Conservation (phyloP, 495 filamentous ascomycete genomes). For the Tuber melanosporum region DNA sequence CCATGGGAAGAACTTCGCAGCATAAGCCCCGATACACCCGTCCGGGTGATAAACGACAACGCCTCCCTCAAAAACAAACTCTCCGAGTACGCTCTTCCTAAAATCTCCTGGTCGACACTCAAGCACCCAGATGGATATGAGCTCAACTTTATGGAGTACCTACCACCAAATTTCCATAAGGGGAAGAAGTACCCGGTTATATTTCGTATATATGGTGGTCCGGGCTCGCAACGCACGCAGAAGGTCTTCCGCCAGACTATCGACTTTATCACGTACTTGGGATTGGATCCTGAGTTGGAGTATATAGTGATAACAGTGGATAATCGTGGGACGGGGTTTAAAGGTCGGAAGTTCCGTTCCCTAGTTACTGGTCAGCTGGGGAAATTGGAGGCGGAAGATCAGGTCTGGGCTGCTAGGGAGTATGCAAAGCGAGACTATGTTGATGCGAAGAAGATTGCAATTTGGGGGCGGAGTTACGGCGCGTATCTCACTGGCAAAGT, state of each 20-base stretch:
- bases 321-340: slow-evolving; percentile 53
- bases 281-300: slow-evolving; percentile 54
- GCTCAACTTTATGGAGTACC: slow-evolving; percentile 49
- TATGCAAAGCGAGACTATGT: slow-evolving; percentile 47
- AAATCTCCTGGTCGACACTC: slow-evolving; percentile 48
- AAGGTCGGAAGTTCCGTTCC: slow-evolving; percentile 51
- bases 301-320: slow-evolving; percentile 55
- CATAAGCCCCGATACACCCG: slow-evolving; percentile 45
- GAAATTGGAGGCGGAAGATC: slow-evolving; percentile 53
- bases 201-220: slow-evolving; percentile 54
- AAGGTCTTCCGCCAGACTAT: slow-evolving; percentile 46
- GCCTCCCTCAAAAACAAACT: slow-evolving; percentile 47
- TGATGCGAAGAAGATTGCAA: slow-evolving; percentile 50
- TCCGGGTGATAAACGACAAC: slow-evolving; percentile 52
- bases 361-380: slow-evolving; percentile 49
- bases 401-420: slow-evolving; percentile 52
- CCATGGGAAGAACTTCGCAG: slow-evolving; percentile 54
- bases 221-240: slow-evolving; percentile 49
- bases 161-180: slow-evolving; percentile 50
- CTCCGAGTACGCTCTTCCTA: slow-evolving; percentile 50
- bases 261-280: slow-evolving; percentile 51
- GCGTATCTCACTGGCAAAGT: slow-evolving; percentile 55
- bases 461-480: slow-evolving; percentile 57
- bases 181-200: slow-evolving; percentile 54
- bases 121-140: slow-evolving; percentile 48